Evolutionary conservation across 768 basidiomycete species (phyloP).

Genomic region (Auricularia cornea): DNA sequence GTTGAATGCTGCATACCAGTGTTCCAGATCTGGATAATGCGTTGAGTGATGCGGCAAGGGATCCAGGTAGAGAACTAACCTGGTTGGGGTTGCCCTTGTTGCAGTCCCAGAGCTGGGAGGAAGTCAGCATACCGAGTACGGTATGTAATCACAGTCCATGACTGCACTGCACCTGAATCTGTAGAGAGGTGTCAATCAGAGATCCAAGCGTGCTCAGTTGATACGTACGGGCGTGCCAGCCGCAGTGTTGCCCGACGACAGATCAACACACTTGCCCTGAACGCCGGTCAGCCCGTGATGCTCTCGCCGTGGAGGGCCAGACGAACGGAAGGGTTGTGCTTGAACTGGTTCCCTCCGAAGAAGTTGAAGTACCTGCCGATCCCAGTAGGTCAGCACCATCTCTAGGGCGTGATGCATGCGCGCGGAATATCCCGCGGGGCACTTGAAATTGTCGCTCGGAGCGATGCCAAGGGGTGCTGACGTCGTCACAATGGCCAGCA

Average conservation of each 20-base stretch:
- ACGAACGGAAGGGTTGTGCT: neutral
- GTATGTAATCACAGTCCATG: constrained; percentile 29
- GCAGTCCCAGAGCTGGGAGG: constrained; percentile 31
- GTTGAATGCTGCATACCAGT: constrained; percentile 8
- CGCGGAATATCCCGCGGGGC: no score
- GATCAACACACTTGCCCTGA: constrained; percentile 42
- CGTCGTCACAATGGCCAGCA: no score
- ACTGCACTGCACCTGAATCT: constrained; percentile 19
- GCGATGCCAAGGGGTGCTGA: no score
- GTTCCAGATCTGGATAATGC: constrained; percentile 33
- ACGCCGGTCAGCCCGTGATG: constrained; percentile 24
- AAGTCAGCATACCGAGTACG: no score
- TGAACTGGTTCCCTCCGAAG: neutral
- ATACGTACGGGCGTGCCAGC: constrained; percentile 35
- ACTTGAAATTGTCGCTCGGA: no score
- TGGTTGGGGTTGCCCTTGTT: constrained; percentile 37
- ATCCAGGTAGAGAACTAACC: no score
- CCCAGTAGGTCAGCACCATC: neutral
- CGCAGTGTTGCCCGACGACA: constrained; percentile 31
- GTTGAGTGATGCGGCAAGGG: neutral
- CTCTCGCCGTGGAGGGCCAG: neutral
- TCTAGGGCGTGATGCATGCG: neutral
- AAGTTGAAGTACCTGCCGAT: constrained; percentile 1
- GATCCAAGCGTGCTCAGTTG: neutral
- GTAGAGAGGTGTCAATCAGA: neutral